Base-by-base conservation (phyloP, 768 basidiomycete species). In the Lactifluus subvellereus region DNA sequence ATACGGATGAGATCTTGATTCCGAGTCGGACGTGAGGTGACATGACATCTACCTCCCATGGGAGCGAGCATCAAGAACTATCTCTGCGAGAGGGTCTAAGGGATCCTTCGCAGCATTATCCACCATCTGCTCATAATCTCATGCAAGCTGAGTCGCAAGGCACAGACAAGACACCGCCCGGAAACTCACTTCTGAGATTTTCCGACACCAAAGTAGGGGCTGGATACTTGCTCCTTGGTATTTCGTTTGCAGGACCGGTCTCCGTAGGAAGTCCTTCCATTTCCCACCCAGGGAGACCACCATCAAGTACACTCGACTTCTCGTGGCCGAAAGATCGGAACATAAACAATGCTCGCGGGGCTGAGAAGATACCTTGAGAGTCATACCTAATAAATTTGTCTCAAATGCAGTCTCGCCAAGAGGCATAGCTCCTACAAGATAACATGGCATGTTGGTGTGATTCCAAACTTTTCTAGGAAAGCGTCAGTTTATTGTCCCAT, bases 291-390 rank as follows among this genome's bases (percentile, higher is more conserved):
- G 91, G 92, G 13, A 98, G 81, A 20, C 95, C 96, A n/a, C 97
- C 97, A 73, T 98, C 85, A 16, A 99, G 80, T 11, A 98, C 82
- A 64, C 89, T 91, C 8, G 94, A 91, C 49, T 86, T 86, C 37
- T 79, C 74, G 73, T 99, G 97, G 8, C 92, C 91, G 74, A 97
- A 94, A 27, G 89, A 81, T 75, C 89, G 84, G 82, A 98, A 97
- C 79, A 92, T 98, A 79, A 91, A 98, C 49, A 94, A 80, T 2
- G 93, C 92, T 62, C 97, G 84, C 58, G 97, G 95, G 22, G 93
- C 84, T 2, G 91, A 93, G 78, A 98, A 98, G 18, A 98, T 78
- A 11, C 97, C 96, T 61, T 88, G 83, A 1, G 87, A 79, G 72
- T 99, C 97, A 73, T 98, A 99, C 66, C 89, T 91, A 70, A 43